Percentiles rank a stretch among this genome's conserved stretches.
These are phyloP conservation scores for Thalia dealbata DNA, from an alignment of 176 grass and related monocot genomes.

Conservation along the genomic window DNA sequence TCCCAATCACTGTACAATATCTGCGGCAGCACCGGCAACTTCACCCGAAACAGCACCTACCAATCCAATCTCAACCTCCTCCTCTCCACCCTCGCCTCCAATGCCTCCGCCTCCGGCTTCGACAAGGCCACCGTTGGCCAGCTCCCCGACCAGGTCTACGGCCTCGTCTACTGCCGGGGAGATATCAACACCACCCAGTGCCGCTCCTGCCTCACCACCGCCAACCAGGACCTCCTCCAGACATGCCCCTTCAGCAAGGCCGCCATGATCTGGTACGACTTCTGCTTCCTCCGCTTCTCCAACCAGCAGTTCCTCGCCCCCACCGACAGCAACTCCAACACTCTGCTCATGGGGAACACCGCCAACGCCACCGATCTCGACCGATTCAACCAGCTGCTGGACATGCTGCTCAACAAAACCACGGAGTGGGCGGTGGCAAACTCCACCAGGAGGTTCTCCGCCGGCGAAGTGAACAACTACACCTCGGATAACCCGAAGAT, in stretches of 20 bases:
- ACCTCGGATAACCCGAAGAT: not conserved
- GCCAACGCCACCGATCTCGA: not conserved
- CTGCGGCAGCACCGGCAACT: constrained; percentile 20
- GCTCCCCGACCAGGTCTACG: constrained; percentile 15
- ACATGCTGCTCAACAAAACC: constrained; percentile 13
- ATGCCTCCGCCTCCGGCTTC: constrained; percentile 13
- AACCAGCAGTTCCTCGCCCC: constrained; percentile 17
- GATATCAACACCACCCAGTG: constrained; percentile 30
- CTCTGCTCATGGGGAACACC: not conserved
- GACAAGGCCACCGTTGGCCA: constrained; percentile 2
- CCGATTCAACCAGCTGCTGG: constrained; percentile 2
- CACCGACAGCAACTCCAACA: not conserved
- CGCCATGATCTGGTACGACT: constrained; percentile 27
- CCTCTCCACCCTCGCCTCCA: constrained; percentile 18
- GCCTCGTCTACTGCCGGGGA: constrained; percentile 31
- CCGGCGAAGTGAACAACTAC: constrained; percentile 22
- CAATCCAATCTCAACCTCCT: constrained; percentile 27
- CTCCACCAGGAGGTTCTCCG: constrained; percentile 21
- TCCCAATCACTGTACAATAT: not conserved
- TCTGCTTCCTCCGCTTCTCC: constrained; percentile 41
- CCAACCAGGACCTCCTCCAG: constrained; percentile 16
- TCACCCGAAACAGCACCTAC: constrained; percentile 28
- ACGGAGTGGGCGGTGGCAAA: constrained; percentile 15
- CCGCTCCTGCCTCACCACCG: constrained; percentile 19
- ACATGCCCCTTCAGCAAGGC: constrained; percentile 24